Evolutionary conservation across 768 basidiomycete genomes (phyloP), one percentile per base, ranked within the genome.

Genomic region (Crepidotus variabilis): DNA sequence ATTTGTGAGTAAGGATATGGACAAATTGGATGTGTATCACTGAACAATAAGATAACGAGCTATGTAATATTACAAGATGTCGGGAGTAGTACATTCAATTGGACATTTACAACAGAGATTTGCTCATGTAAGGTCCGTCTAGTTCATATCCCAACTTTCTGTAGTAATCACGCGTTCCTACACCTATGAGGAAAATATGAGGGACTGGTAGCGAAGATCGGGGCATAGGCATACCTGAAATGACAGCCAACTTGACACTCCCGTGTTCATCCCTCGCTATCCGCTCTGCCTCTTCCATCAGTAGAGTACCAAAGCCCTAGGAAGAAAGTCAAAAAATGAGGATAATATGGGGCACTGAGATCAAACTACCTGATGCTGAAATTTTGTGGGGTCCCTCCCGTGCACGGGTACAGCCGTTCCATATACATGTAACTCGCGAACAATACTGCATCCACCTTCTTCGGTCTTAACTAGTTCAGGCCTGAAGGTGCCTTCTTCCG

Each of bases 241-340:
- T 99, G 57, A 99, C 96, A n/a, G 90, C 97, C 33, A 99, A 73
- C 72, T 98, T 95, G 59, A 89, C 78, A 69, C 94, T 98, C 18
- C 92, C 96, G 65, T 99, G 97, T 68, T 99, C 97, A 65, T 98
- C 96, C 61, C 88, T 78, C 22, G 97, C 94, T 77, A 99, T 98
- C 64, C 96, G 82, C 71, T 98, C 97, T 8, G 97, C 97, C 74
- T 99, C 97, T 68, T 99, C 97, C 97, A 99, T 99, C 59, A 99
- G 74, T 59, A 98, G 70, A 28, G 94, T 97, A 11, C 97, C 97
- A 69, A 98, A 98, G 7, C 97, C 97, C 84, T 95, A 32, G 2
- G 45, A 13, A 2, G 14, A 1, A 50, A n/a, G 13, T 11, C 7
- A 14, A 21, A 22, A 28, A 28, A 22, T 33, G 35, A 20, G 18